Conservation (phyloP, 2,329 filamentous ascomycete genomes). For the Cyphellophora attinorum region DNA sequence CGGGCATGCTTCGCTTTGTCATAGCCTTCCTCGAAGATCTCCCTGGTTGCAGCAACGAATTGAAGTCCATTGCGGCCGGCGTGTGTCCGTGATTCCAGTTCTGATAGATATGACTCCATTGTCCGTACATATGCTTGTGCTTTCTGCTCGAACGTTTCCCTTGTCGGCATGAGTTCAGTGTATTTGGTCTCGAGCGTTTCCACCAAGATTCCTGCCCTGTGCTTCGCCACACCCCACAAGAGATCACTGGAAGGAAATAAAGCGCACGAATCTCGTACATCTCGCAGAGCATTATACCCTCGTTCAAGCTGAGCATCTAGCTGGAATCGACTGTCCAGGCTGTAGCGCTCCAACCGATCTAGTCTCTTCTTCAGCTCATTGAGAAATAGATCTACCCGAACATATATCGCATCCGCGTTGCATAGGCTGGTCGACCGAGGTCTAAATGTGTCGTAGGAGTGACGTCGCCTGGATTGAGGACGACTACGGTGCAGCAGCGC, state of each 20-base stretch:
- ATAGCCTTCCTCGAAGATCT: constrained; percentile 70
- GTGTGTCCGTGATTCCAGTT: constrained; percentile 74
- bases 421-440: constrained; percentile 33
- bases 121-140: constrained; percentile 77
- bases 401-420: constrained; percentile 34
- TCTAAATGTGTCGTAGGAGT: constrained; percentile 33
- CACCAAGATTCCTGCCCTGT: constrained; percentile 78
- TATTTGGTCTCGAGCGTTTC: constrained; percentile 85
- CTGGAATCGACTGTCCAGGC: constrained; percentile 68
- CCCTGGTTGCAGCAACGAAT: constrained; percentile 67
- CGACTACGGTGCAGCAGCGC: constrained; percentile 18
- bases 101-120: constrained; percentile 73
- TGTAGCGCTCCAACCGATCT: constrained; percentile 80
- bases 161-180: constrained; percentile 72
- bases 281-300: constrained; percentile 75
- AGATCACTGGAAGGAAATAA: constrained; percentile 75
- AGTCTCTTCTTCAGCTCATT: constrained; percentile 77
- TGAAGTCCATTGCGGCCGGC: constrained; percentile 61
- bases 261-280: constrained; percentile 79
- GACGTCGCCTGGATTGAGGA: constrained; percentile 34
- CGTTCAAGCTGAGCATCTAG: constrained; percentile 76
- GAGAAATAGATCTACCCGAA: constrained; percentile 45
- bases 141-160: constrained; percentile 85
- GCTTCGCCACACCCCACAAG: constrained; percentile 67
- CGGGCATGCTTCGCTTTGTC: constrained; percentile 76